Evolutionary conservation across 2,329 filamentous ascomycete genomes (phyloP), one percentile per base, ranked within the genome.

Genomic region (Fusarium metavorans): DNA sequence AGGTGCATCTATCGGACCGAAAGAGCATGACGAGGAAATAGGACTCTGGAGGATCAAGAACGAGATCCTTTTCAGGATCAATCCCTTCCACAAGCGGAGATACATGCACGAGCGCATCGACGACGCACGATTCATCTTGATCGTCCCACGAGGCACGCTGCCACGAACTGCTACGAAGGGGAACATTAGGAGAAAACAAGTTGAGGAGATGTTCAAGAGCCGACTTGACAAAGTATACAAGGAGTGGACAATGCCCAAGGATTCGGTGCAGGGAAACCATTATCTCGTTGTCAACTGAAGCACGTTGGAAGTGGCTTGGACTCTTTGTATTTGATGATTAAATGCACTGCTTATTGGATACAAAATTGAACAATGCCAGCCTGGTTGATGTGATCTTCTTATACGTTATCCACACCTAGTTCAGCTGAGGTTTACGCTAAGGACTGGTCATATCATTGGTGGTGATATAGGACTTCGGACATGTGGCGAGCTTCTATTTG

Each of bases 21-120:
- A 64, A 0, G 56, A 41, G 10, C 5, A 35, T 1, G n/a, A 30
- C 16, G 2, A 11, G 3, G 16, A 20, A 14, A n/a, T 6, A 13
- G 14, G 50, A 0, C 20, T 30, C 2, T 52, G 35, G 2, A 37
- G 43, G 5, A 13, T 77, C 16, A 71, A 67, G 35, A 41, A 64
- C 2, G 66, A 74, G 4, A 70, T 78, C 2, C 11, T 78, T 1
- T 11, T 35, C 2, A 68, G 76, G 18, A 76, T 78, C 8, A 32
- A 65, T 0, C 75, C 76, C 0, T 78, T 78, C 6, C 76, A 78
- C 20, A 54, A 70, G 34, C 66, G 75, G 8, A 66, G 75, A 39
- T 78, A 78, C 32, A 61, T 65, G 8, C 75, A 77, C 20, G 76
- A 78, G 23, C 66, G 76, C 2, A 66, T 78, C 4, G 65, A 62